These are phyloP conservation scores for Prunella vulgaris DNA, from an alignment of 257 asterid genomes.

Conservation along the genomic window DNA sequence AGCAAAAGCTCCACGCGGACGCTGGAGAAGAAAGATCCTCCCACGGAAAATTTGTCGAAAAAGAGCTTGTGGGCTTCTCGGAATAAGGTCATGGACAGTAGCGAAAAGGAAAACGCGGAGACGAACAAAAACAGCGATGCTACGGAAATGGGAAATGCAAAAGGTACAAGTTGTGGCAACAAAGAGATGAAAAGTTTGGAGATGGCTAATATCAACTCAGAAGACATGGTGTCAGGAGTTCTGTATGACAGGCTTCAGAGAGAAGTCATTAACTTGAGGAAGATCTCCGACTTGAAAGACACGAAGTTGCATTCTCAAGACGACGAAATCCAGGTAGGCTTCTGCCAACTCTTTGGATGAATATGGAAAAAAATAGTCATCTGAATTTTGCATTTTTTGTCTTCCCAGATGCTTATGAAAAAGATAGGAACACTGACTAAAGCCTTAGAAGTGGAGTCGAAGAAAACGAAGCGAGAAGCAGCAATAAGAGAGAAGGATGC, in stretches of 20 bases:
- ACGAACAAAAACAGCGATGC: constrained; percentile 35
- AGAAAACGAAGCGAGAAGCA: constrained; percentile 68
- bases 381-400: not conserved
- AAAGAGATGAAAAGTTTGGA: constrained; percentile 30
- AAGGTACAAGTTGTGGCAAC: constrained; percentile 15
- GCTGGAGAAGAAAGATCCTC: constrained; percentile 28
- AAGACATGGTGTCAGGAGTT: constrained; percentile 75
- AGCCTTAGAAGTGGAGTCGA: constrained; percentile 61
- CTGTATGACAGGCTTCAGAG: constrained; percentile 83
- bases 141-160: constrained; percentile 26
- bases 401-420: constrained; percentile 59
- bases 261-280: constrained; percentile 74
- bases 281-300: constrained; percentile 52
- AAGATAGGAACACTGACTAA: constrained; percentile 59
- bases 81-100: constrained; percentile 36
- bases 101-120: constrained; percentile 63
- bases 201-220: too few relatives aligned
- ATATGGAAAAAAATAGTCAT: not conserved
- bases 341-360: not conserved
- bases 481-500: constrained; percentile 50
- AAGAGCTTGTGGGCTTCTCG: constrained; percentile 64
- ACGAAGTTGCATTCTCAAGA: constrained; percentile 51
- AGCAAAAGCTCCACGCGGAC: constrained; percentile 21
- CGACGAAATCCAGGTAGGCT: constrained; percentile 67
- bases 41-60: constrained; percentile 36